These are phyloP conservation scores for Chloranthus sessilifolius DNA, from an alignment of 164 flowering plant species.

Conservation along the genomic window DNA sequence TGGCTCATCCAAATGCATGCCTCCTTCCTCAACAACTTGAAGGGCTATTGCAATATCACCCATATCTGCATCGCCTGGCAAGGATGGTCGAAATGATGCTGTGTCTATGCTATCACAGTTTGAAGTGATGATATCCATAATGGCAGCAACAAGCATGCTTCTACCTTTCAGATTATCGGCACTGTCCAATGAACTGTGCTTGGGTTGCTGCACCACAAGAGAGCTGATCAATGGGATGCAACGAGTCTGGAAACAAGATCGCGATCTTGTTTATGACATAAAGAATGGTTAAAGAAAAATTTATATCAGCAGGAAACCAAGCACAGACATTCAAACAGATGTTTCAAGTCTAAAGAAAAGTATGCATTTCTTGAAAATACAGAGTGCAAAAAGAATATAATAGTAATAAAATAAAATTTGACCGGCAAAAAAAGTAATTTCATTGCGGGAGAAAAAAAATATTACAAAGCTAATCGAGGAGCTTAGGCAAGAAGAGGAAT, in stretches of 20 bases:
- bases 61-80: slow-evolving; percentile 70
- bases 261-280: not conserved
- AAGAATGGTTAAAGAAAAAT: no score
- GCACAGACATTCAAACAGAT: no score
- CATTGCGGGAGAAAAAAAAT: no score
- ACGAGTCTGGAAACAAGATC: not conserved
- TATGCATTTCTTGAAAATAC: no score
- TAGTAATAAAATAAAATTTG: no score
- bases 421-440: no score
- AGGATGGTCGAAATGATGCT: slow-evolving; percentile 45
- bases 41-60: slow-evolving; percentile 90
- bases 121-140: slow-evolving; percentile 94
- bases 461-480: no score
- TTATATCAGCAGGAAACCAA: no score
- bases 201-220: slow-evolving; percentile 52
- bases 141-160: slow-evolving; percentile 98
- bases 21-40: slow-evolving; percentile 89
- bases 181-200: slow-evolving; percentile 60
- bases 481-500: no score
- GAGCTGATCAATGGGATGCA: slow-evolving; percentile 22
- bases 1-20: slow-evolving; percentile 67
- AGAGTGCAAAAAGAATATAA: no score
- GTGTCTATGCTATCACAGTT: slow-evolving; percentile 59
- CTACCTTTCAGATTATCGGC: slow-evolving; percentile 82
- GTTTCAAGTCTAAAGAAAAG: no score